phyloP scores from a whole-genome alignment of 257 asterid species.

The Jasminum sambac region DNA sequence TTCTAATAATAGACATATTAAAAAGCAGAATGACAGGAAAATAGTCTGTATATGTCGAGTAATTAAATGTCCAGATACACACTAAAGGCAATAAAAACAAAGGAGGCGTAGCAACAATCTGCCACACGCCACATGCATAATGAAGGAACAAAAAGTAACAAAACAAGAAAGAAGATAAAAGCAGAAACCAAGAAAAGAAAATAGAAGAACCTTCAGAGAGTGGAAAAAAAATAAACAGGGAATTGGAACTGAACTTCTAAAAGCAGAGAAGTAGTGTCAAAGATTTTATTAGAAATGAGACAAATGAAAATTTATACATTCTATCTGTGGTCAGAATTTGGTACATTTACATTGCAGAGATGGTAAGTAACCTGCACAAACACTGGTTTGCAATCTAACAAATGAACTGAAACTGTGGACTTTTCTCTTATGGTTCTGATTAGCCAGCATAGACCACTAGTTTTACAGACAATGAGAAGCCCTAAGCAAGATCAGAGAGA shows the following conservation, averaged over 20 bases:
- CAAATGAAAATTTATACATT: neutral
- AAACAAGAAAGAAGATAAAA: neutral
- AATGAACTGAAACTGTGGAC: conserved; percentile 1
- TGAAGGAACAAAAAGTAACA: neutral
- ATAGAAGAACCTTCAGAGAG: neutral
- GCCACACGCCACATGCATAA: neutral
- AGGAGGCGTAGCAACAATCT: neutral
- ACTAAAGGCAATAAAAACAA: neutral
- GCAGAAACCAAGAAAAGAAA: neutral
- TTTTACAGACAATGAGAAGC: neutral
- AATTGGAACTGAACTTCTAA: conserved; percentile 10
- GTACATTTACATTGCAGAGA: conserved; percentile 13
- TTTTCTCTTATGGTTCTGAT: neutral
- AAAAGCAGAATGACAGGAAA: neutral
- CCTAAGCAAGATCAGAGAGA: neutral
- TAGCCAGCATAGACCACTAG: conserved; percentile 2
- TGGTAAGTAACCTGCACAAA: neutral
- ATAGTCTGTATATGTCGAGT: neutral
- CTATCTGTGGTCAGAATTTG: conserved; percentile 2
- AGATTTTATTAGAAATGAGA: neutral
- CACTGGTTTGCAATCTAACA: neutral
- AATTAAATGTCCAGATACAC: neutral
- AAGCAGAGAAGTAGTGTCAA: neutral
- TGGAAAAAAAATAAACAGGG: conserved; percentile 4
- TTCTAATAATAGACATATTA: neutral